A percentile compares a stretch with the other conserved stretches of the same genome.
Evolutionary conservation across 1,284 basidiomycete genomes (phyloP).

Genomic region (Ganoderma lingzhi): DNA sequence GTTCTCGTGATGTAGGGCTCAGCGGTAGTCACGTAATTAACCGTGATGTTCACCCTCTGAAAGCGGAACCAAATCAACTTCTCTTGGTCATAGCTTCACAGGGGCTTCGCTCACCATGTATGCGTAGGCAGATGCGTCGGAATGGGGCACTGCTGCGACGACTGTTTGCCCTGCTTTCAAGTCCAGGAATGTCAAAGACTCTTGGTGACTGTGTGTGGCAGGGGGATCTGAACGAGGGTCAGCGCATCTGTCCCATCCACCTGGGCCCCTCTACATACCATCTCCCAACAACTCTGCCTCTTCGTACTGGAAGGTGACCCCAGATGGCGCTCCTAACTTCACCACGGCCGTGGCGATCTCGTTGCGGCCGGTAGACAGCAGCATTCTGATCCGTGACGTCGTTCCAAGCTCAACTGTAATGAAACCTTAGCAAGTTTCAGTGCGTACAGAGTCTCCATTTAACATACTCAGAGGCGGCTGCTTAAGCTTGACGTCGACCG

Average conservation of each 20-base stretch:
- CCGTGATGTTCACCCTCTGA: conserved; percentile 68
- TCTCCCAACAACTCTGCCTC: conserved; percentile 53
- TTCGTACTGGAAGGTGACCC: conserved; percentile 56
- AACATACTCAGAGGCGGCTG: conserved; percentile 68
- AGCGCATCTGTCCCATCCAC: not conserved
- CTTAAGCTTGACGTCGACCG: conserved; percentile 65
- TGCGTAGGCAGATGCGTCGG: conserved; percentile 62
- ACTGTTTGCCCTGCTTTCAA: conserved; percentile 54
- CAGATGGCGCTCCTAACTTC: conserved; percentile 59
- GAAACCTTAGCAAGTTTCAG: conserved; percentile 11
- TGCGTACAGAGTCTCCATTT: not conserved
- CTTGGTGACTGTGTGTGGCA: conserved; percentile 47
- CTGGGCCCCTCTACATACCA: conserved; percentile 34
- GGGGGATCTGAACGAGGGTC: conserved; percentile 21
- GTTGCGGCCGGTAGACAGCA: conserved; percentile 73
- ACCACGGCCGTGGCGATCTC: conserved; percentile 59
- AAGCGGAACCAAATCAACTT: conserved; percentile 2
- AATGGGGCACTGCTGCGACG: conserved; percentile 66
- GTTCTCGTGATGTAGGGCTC: conserved; percentile 62
- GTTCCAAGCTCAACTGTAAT: conserved; percentile 72
- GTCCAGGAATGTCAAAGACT: conserved; percentile 55
- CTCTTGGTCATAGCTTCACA: not conserved
- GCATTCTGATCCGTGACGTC: conserved; percentile 59
- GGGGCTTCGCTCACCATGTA: conserved; percentile 54
- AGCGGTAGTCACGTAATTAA: conserved; percentile 66